A percentile compares a stretch with the other conserved stretches of the same genome.
These are phyloP conservation scores for Hymenoscyphus salicellus DNA, from an alignment of 2,329 filamentous ascomycete genomes.

Conservation along the genomic window DNA sequence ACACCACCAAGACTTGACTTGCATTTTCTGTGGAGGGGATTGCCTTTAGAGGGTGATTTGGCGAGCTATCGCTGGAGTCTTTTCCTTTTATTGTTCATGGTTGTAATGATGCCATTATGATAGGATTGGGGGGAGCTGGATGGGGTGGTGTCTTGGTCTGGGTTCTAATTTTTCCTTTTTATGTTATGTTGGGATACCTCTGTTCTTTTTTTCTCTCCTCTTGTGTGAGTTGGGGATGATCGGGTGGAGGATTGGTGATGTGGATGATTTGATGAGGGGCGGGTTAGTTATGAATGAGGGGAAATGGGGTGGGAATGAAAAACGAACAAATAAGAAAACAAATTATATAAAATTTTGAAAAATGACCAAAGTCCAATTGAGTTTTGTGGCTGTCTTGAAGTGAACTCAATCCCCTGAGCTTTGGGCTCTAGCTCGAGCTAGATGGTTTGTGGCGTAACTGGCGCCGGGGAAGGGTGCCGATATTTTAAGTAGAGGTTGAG, in stretches of 20 bases:
- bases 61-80: background rate
- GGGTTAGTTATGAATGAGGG: too few relatives aligned
- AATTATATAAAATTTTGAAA: background rate
- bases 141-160: background rate
- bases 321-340: background rate
- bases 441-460: too few relatives aligned
- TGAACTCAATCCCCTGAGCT: too few relatives aligned
- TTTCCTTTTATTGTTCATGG: background rate
- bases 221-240: background rate
- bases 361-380: too few relatives aligned
- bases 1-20: background rate
- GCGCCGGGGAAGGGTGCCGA: too few relatives aligned
- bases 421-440: too few relatives aligned
- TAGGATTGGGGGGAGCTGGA: background rate
- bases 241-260: background rate
- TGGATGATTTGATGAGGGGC: background rate
- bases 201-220: background rate
- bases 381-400: too few relatives aligned
- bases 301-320: too few relatives aligned
- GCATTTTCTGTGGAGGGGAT: background rate
- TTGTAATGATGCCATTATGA: conserved; percentile 2
- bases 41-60: background rate
- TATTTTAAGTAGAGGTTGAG: too few relatives aligned
- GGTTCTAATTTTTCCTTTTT: background rate
- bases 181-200: conserved; percentile 2